Evolutionary conservation across 129 eudicot species (phyloP), one percentile per base, ranked within the genome.

Genomic region (Arctium lappa): DNA sequence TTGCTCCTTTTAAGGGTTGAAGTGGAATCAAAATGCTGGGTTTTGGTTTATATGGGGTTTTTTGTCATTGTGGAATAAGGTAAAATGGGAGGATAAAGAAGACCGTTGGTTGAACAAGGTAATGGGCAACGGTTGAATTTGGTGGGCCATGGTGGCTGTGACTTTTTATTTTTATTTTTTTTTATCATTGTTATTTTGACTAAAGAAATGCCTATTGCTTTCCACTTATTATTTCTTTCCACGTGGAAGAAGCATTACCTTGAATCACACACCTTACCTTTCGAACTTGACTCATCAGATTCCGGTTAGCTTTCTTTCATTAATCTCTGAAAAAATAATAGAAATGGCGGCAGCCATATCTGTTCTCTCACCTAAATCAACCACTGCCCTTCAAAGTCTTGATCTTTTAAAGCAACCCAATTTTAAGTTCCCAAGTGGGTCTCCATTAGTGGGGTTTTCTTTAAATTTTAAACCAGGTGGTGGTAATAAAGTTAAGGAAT

Each of bases 331-430:
- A 4, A 72, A 75, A 30, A 15, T 29, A 46, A 46, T 3, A 84
- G 5, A 81, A 69, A 88, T 87, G 91, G 88, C 82, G 42, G 90
- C 91, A 79, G 87, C 91, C 79, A 72, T 91, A 34, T 88, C 88
- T 74, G 89, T 84, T 18, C 82, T 89, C 34, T 87, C 79, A 37
- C 85, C 88, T 69, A 91, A 91, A 86, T 86, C 91, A 42, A 72
- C 86, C 22, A 82, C 81, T 46, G 3, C 79, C 15, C 27, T 84
- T 15, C 87, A 80, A 79, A 81, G 27, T 63, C 77, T 46, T 29
- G 76, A 83, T 72, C 80, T 84, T 77, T 40, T 73, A 38, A 82
- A 85, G 77, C 92, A 88, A 77, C 74, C 86, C 36, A 85, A 68
- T 81, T 81, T 88, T 2, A 79, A 38, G 32, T 90, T 90, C 73